A percentile compares a stretch with the other conserved stretches of the same genome.
Evolutionary conservation across 1,284 basidiomycete species (phyloP).

Genomic region (Vanrija humicola): DNA sequence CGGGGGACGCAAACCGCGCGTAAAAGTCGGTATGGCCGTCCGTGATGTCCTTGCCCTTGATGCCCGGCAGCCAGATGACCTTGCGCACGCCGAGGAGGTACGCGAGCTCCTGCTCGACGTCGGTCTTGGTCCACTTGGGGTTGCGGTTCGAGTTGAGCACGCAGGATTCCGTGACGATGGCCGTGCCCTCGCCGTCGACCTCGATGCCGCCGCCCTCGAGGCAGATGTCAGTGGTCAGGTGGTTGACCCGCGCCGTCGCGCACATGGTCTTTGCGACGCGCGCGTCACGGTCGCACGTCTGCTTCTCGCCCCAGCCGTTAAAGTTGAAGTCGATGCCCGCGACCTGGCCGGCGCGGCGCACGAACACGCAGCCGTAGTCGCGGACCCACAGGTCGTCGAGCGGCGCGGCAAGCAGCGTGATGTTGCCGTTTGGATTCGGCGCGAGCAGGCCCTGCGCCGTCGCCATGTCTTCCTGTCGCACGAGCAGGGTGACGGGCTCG

Average conservation of each 20-base stretch:
- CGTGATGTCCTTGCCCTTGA: conserved; percentile 5
- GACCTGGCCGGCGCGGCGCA: neutral
- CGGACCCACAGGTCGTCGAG: conserved; percentile 3
- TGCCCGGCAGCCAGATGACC: conserved; percentile 8
- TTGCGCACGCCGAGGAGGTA: conserved; percentile 1
- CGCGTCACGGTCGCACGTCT: neutral
- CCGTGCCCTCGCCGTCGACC: conserved; percentile 8
- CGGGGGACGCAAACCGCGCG: neutral
- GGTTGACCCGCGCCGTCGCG: neutral
- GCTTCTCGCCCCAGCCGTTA: conserved; percentile 4
- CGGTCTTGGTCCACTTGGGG: conserved; percentile 1
- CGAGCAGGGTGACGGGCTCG: conserved; percentile 6
- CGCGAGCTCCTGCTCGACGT: neutral
- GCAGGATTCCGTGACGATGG: conserved; percentile 7
- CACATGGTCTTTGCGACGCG: neutral
- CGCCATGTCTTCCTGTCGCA: neutral
- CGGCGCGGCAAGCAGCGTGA: neutral
- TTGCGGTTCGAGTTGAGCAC: conserved; percentile 9
- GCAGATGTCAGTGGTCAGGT: neutral
- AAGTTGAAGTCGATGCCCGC: conserved; percentile 3
- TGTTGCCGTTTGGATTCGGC: neutral
- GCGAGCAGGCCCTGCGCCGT: neutral
- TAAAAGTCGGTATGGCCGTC: conserved; percentile 5
- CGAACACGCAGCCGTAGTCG: conserved; percentile 1
- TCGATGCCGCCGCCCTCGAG: conserved; percentile 8